phyloP scores from a whole-genome alignment of 495 filamentous ascomycete species.

The Haplographium delicatum region DNA sequence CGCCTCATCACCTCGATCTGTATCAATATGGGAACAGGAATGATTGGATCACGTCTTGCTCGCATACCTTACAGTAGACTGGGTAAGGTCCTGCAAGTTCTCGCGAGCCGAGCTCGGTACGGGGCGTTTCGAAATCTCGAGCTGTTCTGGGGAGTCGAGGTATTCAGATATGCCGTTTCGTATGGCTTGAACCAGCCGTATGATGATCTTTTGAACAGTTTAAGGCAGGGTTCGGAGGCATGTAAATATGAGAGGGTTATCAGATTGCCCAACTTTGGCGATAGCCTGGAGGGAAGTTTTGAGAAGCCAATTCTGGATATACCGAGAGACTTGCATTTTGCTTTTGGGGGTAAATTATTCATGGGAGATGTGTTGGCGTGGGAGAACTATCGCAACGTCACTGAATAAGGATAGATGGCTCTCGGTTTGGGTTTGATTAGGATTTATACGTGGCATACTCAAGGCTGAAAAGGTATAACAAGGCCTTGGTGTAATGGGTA shows the following conservation, averaged over 20 bases:
- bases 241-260: constrained; percentile 12
- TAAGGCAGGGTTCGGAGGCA: not conserved
- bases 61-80: too few relatives aligned
- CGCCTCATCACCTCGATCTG: constrained; percentile 9
- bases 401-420: too few relatives aligned
- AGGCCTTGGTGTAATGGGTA: too few relatives aligned
- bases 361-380: constrained; percentile 12
- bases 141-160: constrained; percentile 1
- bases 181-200: not conserved
- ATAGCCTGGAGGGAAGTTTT: not conserved
- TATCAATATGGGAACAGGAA: not conserved
- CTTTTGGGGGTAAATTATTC: constrained; percentile 10
- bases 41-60: not conserved
- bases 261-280: not conserved
- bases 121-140: constrained; percentile 1
- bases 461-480: too few relatives aligned
- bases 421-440: too few relatives aligned
- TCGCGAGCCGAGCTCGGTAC: constrained; percentile 1
- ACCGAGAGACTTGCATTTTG: constrained; percentile 12
- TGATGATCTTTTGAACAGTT: not conserved
- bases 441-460: too few relatives aligned
- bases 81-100: constrained; percentile 7
- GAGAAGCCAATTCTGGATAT: not conserved
- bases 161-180: not conserved
- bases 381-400: too few relatives aligned